phyloP scores from a whole-genome alignment of 192 early-diverging fungal species.

The Chytriomyces sp. region DNA sequence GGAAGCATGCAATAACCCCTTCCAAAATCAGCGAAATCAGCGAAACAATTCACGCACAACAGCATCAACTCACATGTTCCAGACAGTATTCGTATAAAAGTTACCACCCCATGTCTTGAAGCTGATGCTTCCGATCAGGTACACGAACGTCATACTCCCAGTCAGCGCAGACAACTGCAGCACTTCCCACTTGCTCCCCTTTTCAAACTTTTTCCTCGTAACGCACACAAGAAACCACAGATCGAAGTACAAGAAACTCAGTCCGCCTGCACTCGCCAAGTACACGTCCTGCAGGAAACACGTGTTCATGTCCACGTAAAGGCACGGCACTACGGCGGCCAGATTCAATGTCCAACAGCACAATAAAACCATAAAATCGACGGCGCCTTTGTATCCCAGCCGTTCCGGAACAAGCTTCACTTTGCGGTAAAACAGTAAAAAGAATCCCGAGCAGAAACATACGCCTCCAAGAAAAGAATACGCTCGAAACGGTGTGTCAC shows the following conservation, averaged over 20 bases:
- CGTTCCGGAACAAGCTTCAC: constrained; percentile 11
- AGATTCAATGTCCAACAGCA: constrained; percentile 6
- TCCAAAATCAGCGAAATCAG: background rate
- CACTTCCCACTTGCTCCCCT: constrained; percentile 1
- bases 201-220: constrained; percentile 1
- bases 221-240: constrained; percentile 10
- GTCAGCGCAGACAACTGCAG: constrained; percentile 2
- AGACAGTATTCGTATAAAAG: constrained; percentile 24
- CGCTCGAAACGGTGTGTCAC: background rate
- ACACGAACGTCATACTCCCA: background rate
- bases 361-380: constrained; percentile 7
- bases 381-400: background rate
- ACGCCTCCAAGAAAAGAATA: constrained; percentile 3
- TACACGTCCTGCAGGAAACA: constrained; percentile 7
- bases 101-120: constrained; percentile 25
- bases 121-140: constrained; percentile 6
- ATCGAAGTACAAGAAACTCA: constrained; percentile 20
- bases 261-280: background rate
- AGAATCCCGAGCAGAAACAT: constrained; percentile 7
- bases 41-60: background rate
- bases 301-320: background rate
- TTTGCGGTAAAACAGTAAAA: constrained; percentile 14
- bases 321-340: constrained; percentile 16
- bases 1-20: constrained; percentile 25
- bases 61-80: constrained; percentile 20